These are phyloP conservation scores for Colletotrichum gigasporum DNA, from an alignment of 2,329 filamentous ascomycete genomes.

Conservation along the genomic window DNA sequence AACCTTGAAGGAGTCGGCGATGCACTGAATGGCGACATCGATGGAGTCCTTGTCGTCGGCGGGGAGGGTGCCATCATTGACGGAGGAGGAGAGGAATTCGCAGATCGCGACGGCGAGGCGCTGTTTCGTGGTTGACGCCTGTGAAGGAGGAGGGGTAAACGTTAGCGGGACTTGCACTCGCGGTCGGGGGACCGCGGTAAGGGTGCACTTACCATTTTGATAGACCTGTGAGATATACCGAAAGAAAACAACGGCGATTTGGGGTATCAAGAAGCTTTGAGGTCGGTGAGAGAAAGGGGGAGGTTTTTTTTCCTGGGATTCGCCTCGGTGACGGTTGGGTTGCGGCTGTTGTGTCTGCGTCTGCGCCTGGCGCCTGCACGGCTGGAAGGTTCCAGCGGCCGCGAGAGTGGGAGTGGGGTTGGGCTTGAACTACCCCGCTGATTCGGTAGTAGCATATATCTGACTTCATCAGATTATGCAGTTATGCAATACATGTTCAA, in stretches of 20 bases:
- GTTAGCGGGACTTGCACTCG: not conserved
- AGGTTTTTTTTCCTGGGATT: not conserved
- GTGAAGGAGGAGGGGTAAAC: not conserved
- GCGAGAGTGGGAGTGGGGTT: conserved; percentile 17
- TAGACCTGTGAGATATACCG: not conserved
- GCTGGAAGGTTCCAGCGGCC: conserved; percentile 33
- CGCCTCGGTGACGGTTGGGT: not conserved
- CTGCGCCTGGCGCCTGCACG: conserved; percentile 6
- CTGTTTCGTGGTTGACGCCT: conserved; percentile 70
- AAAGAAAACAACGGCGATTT: not conserved
- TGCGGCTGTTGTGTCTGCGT: conserved; percentile 5
- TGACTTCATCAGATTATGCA: not conserved
- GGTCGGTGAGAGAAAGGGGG: not conserved
- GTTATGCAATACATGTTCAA: not conserved
- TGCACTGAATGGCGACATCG: conserved; percentile 94
- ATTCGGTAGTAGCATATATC: not conserved
- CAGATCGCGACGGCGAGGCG: conserved; percentile 96
- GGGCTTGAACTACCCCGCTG: conserved; percentile 23
- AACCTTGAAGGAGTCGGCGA: conserved; percentile 94
- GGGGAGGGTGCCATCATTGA: conserved; percentile 87
- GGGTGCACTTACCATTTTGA: conserved; percentile 22
- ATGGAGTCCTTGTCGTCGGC: conserved; percentile 92
- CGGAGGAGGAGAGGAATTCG: conserved; percentile 88
- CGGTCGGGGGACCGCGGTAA: too few species aligned
- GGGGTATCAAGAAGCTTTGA: conserved; percentile 9